These are phyloP conservation scores for Pleurotus tuoliensis DNA, from an alignment of 768 basidiomycete genomes.

Conservation along the genomic window DNA sequence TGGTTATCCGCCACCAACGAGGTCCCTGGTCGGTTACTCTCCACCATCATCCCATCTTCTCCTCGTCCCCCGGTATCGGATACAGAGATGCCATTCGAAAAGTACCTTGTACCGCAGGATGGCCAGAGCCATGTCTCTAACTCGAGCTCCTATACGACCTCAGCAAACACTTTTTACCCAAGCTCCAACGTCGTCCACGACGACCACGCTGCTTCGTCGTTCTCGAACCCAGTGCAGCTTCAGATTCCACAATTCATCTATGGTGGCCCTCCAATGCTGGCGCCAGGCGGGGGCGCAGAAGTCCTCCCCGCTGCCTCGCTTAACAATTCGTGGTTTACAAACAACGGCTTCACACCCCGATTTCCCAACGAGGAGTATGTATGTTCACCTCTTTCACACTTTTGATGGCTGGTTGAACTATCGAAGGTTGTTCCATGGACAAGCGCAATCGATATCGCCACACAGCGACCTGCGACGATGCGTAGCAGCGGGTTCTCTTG, in stretches of 20 bases:
- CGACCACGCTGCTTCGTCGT: not conserved
- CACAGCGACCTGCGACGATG: no score
- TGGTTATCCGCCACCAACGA: not conserved
- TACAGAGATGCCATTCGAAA: slow-evolving; percentile 36
- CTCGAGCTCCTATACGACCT: slow-evolving; percentile 6
- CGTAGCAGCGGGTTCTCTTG: no score
- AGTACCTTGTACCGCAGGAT: slow-evolving; percentile 28
- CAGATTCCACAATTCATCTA: slow-evolving; percentile 68
- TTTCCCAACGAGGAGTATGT: slow-evolving; percentile 12
- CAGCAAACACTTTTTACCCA: slow-evolving; percentile 8
- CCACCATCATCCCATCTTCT: not conserved
- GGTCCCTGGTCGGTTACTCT: not conserved
- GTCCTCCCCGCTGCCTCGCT: slow-evolving; percentile 50
- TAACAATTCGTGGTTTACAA: slow-evolving; percentile 43
- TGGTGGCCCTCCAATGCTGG: slow-evolving; percentile 53
- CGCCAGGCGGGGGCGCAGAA: slow-evolving; percentile 72
- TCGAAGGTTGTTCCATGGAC: not conserved
- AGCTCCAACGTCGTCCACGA: slow-evolving; percentile 1
- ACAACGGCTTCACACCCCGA: slow-evolving; percentile 34
- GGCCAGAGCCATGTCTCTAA: slow-evolving; percentile 13
- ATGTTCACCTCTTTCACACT: not conserved
- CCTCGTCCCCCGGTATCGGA: not conserved
- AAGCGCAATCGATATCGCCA: no score
- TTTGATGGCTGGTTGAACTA: not conserved
- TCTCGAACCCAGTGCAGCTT: slow-evolving; percentile 29